These are phyloP conservation scores for Megacollybia marginata DNA, from an alignment of 768 basidiomycete genomes.

Conservation along the genomic window DNA sequence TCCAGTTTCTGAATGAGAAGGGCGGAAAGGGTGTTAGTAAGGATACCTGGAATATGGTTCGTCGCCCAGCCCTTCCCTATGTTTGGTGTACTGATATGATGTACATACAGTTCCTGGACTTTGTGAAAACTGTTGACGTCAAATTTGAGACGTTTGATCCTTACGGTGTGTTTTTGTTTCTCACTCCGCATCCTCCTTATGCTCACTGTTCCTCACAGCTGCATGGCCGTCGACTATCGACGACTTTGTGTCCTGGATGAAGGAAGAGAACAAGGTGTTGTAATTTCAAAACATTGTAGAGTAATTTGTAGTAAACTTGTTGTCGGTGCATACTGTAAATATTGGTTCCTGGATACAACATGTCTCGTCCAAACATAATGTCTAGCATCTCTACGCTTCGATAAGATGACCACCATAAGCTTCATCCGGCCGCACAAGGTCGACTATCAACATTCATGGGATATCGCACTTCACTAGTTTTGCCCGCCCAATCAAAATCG, in stretches of 20 bases:
- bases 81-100: neutral
- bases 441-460: constrained; percentile 14
- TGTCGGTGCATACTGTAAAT: no score
- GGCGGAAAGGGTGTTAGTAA: constrained; percentile 76
- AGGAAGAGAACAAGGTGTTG: constrained; percentile 14
- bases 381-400: neutral
- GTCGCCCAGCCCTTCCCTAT: constrained; percentile 15
- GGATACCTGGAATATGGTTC: constrained; percentile 84
- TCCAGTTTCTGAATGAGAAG: constrained; percentile 62
- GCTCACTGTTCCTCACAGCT: constrained; percentile 29
- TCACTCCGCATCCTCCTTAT: neutral
- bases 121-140: constrained; percentile 67
- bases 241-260: constrained; percentile 70
- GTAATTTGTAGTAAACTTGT: no score
- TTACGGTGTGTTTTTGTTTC: constrained; percentile 47
- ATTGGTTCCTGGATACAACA: no score
- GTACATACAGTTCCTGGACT: constrained; percentile 69
- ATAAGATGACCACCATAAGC: neutral
- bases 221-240: constrained; percentile 88
- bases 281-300: neutral
- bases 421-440: neutral
- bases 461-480: constrained; percentile 13
- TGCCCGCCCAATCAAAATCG: constrained; percentile 25
- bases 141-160: constrained; percentile 67
- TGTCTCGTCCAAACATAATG: neutral